Evolutionary conservation across 1,284 basidiomycete species (phyloP).

Genomic region (Cryptococcus amylolentus): DNA sequence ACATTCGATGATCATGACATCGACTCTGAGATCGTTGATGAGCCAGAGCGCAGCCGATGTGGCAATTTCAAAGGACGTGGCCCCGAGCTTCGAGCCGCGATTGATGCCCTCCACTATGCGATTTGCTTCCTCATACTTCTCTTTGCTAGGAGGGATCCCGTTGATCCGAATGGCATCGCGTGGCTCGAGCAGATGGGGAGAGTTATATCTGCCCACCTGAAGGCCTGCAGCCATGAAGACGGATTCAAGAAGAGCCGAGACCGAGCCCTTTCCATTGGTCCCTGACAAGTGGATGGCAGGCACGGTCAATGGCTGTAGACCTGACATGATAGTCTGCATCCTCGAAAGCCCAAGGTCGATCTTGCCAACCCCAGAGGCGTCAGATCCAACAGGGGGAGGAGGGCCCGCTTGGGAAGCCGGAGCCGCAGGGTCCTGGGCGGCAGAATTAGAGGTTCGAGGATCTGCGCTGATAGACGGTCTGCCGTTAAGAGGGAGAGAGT

Average conservation of each 20-base stretch:
- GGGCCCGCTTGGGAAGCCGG: not conserved
- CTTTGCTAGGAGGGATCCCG: conserved; percentile 56
- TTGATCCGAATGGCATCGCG: conserved; percentile 75
- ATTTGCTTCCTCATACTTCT: conserved; percentile 57
- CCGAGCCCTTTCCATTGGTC: conserved; percentile 96
- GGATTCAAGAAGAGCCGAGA: conserved; percentile 76
- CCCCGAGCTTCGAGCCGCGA: conserved; percentile 52
- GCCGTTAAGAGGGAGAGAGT: no score
- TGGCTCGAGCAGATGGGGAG: conserved; percentile 79
- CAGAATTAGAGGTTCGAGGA: no score
- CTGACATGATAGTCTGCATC: conserved; percentile 59
- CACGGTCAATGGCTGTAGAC: conserved; percentile 65
- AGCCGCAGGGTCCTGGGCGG: no score
- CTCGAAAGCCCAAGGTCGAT: conserved; percentile 77
- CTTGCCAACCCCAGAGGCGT: conserved; percentile 25
- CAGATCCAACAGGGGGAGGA: not conserved
- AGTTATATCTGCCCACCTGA: conserved; percentile 81
- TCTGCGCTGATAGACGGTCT: no score
- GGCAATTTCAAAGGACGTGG: conserved; percentile 78
- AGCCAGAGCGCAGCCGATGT: conserved; percentile 70
- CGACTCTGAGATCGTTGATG: conserved; percentile 66
- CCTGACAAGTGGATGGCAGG: conserved; percentile 91
- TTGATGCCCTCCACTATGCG: conserved; percentile 58
- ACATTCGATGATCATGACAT: conserved; percentile 85
- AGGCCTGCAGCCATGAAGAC: conserved; percentile 62